Evolutionary conservation across 2,329 filamentous ascomycete species (phyloP).

Genomic region (Colletotrichum higginsianum): DNA sequence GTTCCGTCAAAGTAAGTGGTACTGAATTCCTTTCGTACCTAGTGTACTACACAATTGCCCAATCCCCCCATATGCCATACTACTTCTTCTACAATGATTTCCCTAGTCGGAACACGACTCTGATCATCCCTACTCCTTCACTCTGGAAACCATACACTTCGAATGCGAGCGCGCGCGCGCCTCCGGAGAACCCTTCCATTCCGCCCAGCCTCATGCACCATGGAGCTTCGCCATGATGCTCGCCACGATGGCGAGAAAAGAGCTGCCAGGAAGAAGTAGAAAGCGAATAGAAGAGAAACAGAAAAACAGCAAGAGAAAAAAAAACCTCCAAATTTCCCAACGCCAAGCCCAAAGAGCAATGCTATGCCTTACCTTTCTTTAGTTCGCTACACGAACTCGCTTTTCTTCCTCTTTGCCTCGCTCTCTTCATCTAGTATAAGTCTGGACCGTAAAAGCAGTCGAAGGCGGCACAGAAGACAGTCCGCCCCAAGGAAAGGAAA

Average conservation of each 20-base stretch:
- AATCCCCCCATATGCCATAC: conserved; percentile 11
- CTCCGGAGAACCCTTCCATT: too few relatives aligned
- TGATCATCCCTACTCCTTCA: too few relatives aligned
- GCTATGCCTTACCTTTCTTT: conserved; percentile 41
- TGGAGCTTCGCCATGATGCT: too few relatives aligned
- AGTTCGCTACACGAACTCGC: conserved; percentile 27
- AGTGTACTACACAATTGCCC: conserved; percentile 25
- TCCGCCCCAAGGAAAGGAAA: conserved; percentile 19
- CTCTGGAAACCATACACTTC: neutral
- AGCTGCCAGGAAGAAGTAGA: conserved; percentile 2
- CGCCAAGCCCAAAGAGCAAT: conserved; percentile 38
- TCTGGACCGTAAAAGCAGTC: conserved; percentile 19
- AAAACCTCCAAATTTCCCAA: conserved; percentile 13
- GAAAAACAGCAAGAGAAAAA: neutral
- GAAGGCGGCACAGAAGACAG: neutral
- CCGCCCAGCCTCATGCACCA: too few relatives aligned
- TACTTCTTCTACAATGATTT: conserved; percentile 2
- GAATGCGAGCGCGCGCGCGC: too few relatives aligned
- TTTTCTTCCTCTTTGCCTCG: neutral
- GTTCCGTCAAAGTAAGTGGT: neutral
- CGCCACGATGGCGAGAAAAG: neutral
- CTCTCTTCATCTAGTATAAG: conserved; percentile 40
- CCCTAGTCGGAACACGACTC: neutral
- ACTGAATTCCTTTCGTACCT: neutral
- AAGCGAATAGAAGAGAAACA: conserved; percentile 1